Conservation (phyloP, 495 filamentous ascomycete genomes). For the Penicillium desertorum region DNA sequence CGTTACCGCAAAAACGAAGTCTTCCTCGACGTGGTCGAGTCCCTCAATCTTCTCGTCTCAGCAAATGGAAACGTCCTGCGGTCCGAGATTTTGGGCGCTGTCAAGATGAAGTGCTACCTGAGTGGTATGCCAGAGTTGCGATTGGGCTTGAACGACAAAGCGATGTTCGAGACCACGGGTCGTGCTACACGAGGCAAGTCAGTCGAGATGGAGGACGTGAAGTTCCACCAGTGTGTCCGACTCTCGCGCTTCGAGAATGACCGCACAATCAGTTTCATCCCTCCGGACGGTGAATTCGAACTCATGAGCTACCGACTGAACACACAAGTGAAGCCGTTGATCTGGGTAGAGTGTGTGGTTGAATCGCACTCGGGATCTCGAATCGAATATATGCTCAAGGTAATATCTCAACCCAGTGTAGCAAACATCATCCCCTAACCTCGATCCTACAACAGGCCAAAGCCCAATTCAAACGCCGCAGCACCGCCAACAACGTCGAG, state of each 20-base stretch:
- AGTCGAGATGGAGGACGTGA: conserved; percentile 99
- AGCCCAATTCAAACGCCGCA: conserved; percentile 97
- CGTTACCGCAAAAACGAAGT: conserved; percentile 99
- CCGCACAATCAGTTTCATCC: conserved; percentile 98
- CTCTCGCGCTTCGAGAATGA: conserved; percentile 97
- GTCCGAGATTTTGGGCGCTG: conserved; percentile 93
- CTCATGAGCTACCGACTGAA: conserved; percentile 99
- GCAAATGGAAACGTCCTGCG: conserved; percentile 93
- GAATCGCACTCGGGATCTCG: conserved; percentile 91
- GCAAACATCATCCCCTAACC: conserved; percentile 1
- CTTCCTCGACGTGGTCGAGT: conserved; percentile 97
- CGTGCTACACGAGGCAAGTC: conserved; percentile 93
- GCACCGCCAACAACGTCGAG: conserved; percentile 98
- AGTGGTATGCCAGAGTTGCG: conserved; percentile 98
- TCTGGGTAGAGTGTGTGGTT: conserved; percentile 98
- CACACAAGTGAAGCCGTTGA: conserved; percentile 96
- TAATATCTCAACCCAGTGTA: conserved; percentile 21
- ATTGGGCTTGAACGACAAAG: conserved; percentile 96
- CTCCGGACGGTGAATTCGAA: conserved; percentile 97
- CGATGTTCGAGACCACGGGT: conserved; percentile 99
- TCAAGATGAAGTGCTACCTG: conserved; percentile 99
- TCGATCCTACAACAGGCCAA: conserved; percentile 58
- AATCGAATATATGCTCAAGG: conserved; percentile 98
- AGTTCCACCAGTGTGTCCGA: conserved; percentile 98
- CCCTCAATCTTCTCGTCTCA: conserved; percentile 92